A percentile compares a stretch with the other conserved stretches of the same genome.
phyloP scores from a whole-genome alignment of 2,329 filamentous ascomycete species.

The Penicillium capsulatum region DNA sequence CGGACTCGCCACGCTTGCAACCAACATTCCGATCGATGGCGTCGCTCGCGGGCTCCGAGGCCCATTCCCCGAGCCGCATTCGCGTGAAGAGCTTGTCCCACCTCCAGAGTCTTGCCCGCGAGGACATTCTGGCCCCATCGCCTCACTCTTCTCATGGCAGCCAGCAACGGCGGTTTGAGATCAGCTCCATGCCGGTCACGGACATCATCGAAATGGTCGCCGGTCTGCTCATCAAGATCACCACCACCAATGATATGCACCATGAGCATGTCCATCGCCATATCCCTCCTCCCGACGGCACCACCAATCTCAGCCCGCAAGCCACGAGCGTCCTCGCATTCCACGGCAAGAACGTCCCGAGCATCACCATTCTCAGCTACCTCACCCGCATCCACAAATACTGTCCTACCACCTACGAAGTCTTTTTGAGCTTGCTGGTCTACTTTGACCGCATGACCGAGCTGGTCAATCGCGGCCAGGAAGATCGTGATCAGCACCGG shows the following conservation, averaged over 20 bases:
- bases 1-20: slow-evolving; percentile 45
- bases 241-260: slow-evolving; percentile 89
- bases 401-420: slow-evolving; percentile 96
- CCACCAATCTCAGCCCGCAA: slow-evolving; percentile 57
- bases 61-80: slow-evolving; percentile 57
- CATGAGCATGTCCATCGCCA: slow-evolving; percentile 84
- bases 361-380: slow-evolving; percentile 95
- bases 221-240: slow-evolving; percentile 92
- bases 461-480: slow-evolving; percentile 76
- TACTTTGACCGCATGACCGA: slow-evolving; percentile 99
- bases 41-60: slow-evolving; percentile 42
- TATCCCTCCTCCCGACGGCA: slow-evolving; percentile 58
- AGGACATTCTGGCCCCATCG: slow-evolving; percentile 63
- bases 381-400: slow-evolving; percentile 96
- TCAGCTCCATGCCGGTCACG: slow-evolving; percentile 93
- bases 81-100: slow-evolving; percentile 85
- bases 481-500: slow-evolving; percentile 53
- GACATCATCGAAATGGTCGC: slow-evolving; percentile 99
- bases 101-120: slow-evolving; percentile 79
- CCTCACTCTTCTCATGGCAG: slow-evolving; percentile 43
- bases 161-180: slow-evolving; percentile 72
- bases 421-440: slow-evolving; percentile 89
- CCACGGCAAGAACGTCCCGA: slow-evolving; percentile 95
- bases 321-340: slow-evolving; percentile 82
- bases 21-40: slow-evolving; percentile 44